phyloP scores from a whole-genome alignment of 1,139 yeast genomes.

The Geotrichum citri-aurantii region DNA sequence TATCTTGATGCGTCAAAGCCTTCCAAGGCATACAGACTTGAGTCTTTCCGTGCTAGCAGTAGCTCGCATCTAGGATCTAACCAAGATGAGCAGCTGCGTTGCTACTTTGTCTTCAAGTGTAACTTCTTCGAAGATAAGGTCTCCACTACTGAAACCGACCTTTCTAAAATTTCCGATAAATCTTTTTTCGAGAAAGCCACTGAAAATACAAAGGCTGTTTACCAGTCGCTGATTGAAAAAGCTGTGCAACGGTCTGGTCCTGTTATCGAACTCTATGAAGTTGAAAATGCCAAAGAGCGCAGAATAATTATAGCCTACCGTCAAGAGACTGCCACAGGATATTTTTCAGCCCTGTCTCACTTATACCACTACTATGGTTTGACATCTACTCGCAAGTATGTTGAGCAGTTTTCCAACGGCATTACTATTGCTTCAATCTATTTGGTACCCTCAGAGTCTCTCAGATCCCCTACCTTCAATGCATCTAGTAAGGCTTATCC shows the following conservation, averaged over 20 bases:
- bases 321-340: conserved; percentile 78
- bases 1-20: conserved; percentile 60
- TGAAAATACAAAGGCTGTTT: conserved; percentile 68
- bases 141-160: conserved; percentile 43
- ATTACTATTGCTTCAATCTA: conserved; percentile 82
- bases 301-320: conserved; percentile 86
- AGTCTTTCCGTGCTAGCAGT: conserved; percentile 64
- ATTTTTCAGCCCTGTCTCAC: conserved; percentile 81
- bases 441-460: conserved; percentile 50
- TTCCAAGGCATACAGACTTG: conserved; percentile 59
- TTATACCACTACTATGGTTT: conserved; percentile 86
- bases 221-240: conserved; percentile 63
- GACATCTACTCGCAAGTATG: conserved; percentile 80
- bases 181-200: conserved; percentile 79
- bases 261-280: conserved; percentile 79
- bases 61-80: conserved; percentile 35
- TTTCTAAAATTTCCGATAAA: conserved; percentile 67
- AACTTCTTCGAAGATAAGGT: conserved; percentile 44
- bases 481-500: conserved; percentile 34
- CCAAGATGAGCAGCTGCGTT: conserved; percentile 52
- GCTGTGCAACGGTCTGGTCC: conserved; percentile 81
- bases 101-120: conserved; percentile 84
- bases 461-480: conserved; percentile 34
- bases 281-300: conserved; percentile 72
- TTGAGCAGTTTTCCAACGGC: conserved; percentile 90